Evolutionary conservation across 2,329 filamentous ascomycete species (phyloP), one percentile per base, ranked within the genome.

Genomic region (Dissoconium aciculare): DNA sequence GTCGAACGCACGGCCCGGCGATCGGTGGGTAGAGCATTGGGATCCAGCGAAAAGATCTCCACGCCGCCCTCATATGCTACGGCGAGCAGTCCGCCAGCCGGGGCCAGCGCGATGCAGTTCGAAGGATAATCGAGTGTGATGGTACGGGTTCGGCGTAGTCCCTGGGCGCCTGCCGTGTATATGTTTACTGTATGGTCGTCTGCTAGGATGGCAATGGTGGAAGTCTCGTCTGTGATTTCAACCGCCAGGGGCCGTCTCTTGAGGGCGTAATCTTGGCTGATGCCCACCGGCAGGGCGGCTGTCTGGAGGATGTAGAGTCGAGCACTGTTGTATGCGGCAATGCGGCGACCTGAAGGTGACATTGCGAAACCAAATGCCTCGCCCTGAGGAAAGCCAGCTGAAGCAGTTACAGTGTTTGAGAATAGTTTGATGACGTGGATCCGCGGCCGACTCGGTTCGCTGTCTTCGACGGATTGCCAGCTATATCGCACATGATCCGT

Each of bases 321-420:
- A 9, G 82, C 85, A 21, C 83, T 91, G 54, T 82, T 91, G 53
- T 84, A 80, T 30, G 79, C 82, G 24, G 91, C 66, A 16, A 91
- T 58, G 43, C 76, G 71, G 42, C 77, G 73, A 2, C 81, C 82
- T 32, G 68, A 71, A 4, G 80, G 73, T 2, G 83, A 91, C 36
- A 82, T 71, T 39, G 70, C 74, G 53, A 91, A 92, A 32, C 82
- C 78, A 59, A 92, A 81, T 27, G 81, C 81, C 53, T 92, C 83
- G 17, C 52, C 52, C 6, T 47, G 46, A 3, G 82, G 83, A 38
- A 77, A 78, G 2, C 69, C 69, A 13, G 82, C 52, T 26, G 49
- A 83, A 1, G 81, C 85, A 50, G 79, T 87, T 43, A 81, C 81
- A 4, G 79, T 84, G 29, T 77, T 82, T 21, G 81, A 89, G 9